Conservation (phyloP, 2,329 filamentous ascomycete species). For the Paecilomyces sp. region DNA sequence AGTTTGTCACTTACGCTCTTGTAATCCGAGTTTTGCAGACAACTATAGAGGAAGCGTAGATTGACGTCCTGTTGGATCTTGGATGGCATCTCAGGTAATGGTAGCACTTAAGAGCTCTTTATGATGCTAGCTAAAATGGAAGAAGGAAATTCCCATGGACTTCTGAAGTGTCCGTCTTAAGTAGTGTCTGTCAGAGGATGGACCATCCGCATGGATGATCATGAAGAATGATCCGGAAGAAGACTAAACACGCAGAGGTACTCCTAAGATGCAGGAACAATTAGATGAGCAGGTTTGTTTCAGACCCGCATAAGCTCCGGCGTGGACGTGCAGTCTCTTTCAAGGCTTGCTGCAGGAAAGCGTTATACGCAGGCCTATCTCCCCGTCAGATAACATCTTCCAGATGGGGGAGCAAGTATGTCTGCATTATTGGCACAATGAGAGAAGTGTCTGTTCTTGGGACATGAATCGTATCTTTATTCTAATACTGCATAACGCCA, state of each 20-base stretch:
- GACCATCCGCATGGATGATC: background rate
- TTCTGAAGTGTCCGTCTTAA: background rate
- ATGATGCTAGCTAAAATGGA: background rate
- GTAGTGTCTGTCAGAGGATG: background rate
- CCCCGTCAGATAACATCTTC: background rate
- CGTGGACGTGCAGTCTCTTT: background rate
- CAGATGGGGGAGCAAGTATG: background rate
- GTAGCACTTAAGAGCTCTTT: background rate
- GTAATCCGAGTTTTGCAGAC: slow-evolving; percentile 31
- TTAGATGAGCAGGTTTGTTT: background rate
- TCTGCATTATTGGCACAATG: background rate
- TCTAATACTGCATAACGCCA: background rate
- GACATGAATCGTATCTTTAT: background rate
- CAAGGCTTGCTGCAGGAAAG: background rate
- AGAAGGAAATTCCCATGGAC: background rate
- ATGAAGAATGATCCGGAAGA: background rate
- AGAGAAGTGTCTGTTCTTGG: background rate
- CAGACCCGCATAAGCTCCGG: background rate
- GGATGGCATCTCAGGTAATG: slow-evolving; percentile 23
- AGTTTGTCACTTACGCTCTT: slow-evolving; percentile 23
- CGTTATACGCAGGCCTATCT: background rate
- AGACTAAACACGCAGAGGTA: background rate
- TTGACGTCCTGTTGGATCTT: slow-evolving; percentile 32
- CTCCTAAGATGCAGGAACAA: background rate
- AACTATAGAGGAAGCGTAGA: slow-evolving; percentile 37